Conservation (phyloP, 208 protist genomes). For the Crithidia sp. region DNA sequence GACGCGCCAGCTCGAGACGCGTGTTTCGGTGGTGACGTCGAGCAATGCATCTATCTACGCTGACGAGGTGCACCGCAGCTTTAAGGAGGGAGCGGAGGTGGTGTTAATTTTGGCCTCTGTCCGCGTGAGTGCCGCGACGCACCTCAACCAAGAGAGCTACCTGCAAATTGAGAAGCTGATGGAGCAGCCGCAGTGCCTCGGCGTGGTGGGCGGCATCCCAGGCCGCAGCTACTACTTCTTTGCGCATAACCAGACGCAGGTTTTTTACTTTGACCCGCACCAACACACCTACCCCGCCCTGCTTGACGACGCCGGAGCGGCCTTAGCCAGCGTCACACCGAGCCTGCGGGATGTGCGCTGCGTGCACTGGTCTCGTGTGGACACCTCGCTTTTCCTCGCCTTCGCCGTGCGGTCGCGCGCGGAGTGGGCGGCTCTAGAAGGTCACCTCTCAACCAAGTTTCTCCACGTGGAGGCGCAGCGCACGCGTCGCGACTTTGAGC, state of each 20-base stretch:
- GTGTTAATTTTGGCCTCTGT: constrained; percentile 72
- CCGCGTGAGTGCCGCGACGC: constrained; percentile 44
- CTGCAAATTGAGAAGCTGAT: constrained; percentile 64
- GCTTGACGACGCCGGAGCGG: constrained; percentile 10
- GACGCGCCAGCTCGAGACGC: constrained; percentile 33
- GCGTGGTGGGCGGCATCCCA: constrained; percentile 71
- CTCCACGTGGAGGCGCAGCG: constrained; percentile 38
- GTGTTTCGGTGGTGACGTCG: constrained; percentile 48
- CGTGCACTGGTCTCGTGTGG: constrained; percentile 59
- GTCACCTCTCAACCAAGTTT: constrained; percentile 39
- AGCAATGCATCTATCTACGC: constrained; percentile 51
- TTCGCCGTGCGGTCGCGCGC: constrained; percentile 48
- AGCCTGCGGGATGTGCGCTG: constrained; percentile 46
- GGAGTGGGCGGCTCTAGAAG: constrained; percentile 49
- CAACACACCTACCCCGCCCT: constrained; percentile 48
- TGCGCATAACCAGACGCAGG: constrained; percentile 52
- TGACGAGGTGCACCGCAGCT: constrained; percentile 43
- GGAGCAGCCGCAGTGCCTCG: constrained; percentile 56
- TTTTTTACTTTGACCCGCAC: constrained; percentile 85
- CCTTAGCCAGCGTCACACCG: constrained; percentile 35
- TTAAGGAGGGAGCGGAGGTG: constrained; percentile 36
- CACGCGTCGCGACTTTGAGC: constrained; percentile 22
- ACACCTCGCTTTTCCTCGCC: constrained; percentile 75
- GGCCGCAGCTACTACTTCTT: constrained; percentile 80
- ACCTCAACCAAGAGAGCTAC: constrained; percentile 61